These are phyloP conservation scores for Penicillium arizonense DNA, from an alignment of 495 filamentous ascomycete genomes.

Conservation along the genomic window DNA sequence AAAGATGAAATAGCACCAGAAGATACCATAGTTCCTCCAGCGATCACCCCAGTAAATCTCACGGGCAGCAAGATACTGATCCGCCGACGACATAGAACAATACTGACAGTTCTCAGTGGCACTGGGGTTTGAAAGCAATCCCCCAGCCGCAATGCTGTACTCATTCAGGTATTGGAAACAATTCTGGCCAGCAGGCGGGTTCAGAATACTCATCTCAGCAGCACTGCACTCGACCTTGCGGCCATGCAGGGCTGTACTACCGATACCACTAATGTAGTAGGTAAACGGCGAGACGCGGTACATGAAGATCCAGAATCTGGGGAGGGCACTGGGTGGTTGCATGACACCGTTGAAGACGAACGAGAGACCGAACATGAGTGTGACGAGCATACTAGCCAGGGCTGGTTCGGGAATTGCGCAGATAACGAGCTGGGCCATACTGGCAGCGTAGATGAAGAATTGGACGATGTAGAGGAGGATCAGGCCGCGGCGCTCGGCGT, in stretches of 20 bases:
- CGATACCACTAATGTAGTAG: conserved; percentile 59
- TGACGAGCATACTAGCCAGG: conserved; percentile 51
- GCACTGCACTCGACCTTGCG: conserved; percentile 50
- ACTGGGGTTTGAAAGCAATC: conserved; percentile 50
- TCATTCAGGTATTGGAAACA: conserved; percentile 55
- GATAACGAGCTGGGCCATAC: conserved; percentile 55
- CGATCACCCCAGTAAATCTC: conserved; percentile 52
- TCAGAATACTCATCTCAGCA: conserved; percentile 54
- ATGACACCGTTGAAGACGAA: conserved; percentile 60
- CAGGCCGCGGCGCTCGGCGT: conserved; percentile 44
- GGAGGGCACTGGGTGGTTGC: conserved; percentile 53
- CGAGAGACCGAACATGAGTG: conserved; percentile 53
- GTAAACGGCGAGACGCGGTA: conserved; percentile 68
- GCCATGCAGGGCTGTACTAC: conserved; percentile 54
- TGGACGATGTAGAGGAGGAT: conserved; percentile 52
- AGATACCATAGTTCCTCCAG: conserved; percentile 65
- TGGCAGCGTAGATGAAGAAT: conserved; percentile 43
- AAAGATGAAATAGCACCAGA: conserved; percentile 62
- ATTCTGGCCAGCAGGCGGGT: conserved; percentile 45
- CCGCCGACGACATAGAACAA: conserved; percentile 56
- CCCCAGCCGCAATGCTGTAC: conserved; percentile 45
- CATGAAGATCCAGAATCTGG: conserved; percentile 76
- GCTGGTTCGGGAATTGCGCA: conserved; percentile 52
- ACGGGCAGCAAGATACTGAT: conserved; percentile 54
- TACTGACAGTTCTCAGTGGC: conserved; percentile 54